Conservation (phyloP, 2,329 filamentous ascomycete species). For the Alternaria sp. region DNA sequence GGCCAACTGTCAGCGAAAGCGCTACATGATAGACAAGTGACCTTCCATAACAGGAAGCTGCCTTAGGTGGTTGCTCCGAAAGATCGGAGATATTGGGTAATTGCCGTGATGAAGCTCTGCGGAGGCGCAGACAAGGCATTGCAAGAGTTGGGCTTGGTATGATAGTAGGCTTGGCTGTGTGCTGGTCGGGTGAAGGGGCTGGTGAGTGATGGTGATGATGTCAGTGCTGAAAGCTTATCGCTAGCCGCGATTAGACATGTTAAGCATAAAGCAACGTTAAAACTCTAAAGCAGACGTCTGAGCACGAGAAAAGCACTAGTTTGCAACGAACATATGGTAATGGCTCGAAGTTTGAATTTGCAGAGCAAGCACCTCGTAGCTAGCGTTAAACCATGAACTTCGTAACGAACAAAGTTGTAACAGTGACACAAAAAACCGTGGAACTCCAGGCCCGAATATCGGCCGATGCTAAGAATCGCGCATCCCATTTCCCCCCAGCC, state of each 20-base stretch:
- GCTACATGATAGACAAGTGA: constrained; percentile 22
- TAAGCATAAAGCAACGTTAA: constrained; percentile 33
- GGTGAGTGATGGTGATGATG: constrained; percentile 9
- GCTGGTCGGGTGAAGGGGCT: neutral
- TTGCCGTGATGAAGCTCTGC: neutral
- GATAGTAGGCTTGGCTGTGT: neutral
- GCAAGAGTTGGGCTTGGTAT: constrained; percentile 8
- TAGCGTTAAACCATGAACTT: neutral
- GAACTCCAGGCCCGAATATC: constrained; percentile 11
- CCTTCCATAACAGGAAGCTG: constrained; percentile 36
- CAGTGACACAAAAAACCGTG: neutral
- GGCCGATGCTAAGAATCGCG: constrained; percentile 11
- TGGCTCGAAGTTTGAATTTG: neutral
- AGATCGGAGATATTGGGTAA: constrained; percentile 6
- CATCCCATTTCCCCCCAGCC: neutral
- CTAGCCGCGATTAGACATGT: neutral
- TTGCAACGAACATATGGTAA: neutral
- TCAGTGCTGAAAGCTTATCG: constrained; percentile 22
- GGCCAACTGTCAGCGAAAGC: constrained; percentile 7
- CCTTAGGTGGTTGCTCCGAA: neutral
- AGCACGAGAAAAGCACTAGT: neutral
- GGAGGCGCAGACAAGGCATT: constrained; percentile 1
- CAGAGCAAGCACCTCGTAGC: neutral
- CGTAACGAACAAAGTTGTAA: constrained; percentile 1
- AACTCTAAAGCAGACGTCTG: constrained; percentile 14